Evolutionary conservation across 495 filamentous ascomycete species (phyloP), one percentile per base, ranked within the genome.

Genomic region (Penicillium salamii): DNA sequence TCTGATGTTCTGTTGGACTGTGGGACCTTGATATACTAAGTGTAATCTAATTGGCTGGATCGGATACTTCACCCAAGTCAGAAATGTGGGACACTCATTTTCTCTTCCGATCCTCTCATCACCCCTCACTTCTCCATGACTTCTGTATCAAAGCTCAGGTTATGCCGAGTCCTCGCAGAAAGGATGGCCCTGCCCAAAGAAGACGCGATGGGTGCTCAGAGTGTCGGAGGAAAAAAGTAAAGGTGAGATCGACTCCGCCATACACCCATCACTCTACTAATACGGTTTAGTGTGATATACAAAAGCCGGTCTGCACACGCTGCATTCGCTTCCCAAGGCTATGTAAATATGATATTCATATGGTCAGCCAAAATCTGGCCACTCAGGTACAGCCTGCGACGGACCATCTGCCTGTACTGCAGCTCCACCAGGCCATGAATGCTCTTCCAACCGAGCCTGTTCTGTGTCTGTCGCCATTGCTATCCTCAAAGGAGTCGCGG

Each of bases 191-290:
- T 1, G 13, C 26, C 32, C 46, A 47, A 19, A 55, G 66, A 37
- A 59, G 64, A 26, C 54, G 62, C 21, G 64, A 69, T 49, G 66
- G 66, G 40, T 69, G 66, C 38, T 59, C 58, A 7, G 64, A 69
- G 33, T 69, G 66, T 42, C 54, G 62, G 2, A 52, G 66, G 20
- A 69, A 68, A 23, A 69, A 69, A 52, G 56, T 69, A 23, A 67
- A 64, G 31, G 66, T 62, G 61, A 28, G 0, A 12, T 15, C 4
- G 2, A 32, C 13, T 3, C 24, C 20, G 24, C 5, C 20, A 33
- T 6, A 7, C 18, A 29, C 7, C 12, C 14, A 21, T 8, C 2
- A 29, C 29, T 8, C 28, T 11, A 42, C 38, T 26, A 18, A 37
- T 28, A 11, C 7, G 12, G 5, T 14, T 1, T 26, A 69, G 66